These are phyloP conservation scores for Camellia granthamiana DNA, from an alignment of 148 eudicot genomes.

Conservation along the genomic window DNA sequence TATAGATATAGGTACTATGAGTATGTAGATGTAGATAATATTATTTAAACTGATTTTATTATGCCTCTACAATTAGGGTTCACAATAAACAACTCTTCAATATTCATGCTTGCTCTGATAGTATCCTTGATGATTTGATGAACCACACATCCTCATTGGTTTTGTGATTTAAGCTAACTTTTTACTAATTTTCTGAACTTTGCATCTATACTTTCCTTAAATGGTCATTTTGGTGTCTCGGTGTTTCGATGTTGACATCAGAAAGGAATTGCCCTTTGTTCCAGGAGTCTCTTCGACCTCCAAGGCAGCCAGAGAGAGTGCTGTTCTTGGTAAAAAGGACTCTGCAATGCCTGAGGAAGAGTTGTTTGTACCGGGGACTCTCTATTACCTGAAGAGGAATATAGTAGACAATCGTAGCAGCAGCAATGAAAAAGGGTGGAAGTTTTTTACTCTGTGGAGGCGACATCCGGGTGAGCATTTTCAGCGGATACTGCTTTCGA, in stretches of 20 bases:
- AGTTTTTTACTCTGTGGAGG: slow-evolving; percentile 67
- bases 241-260: slow-evolving; percentile 14
- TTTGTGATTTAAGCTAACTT: not conserved
- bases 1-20: not conserved
- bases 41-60: not conserved
- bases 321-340: slow-evolving; percentile 23
- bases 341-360: slow-evolving; percentile 33
- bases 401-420: not conserved
- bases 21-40: not conserved
- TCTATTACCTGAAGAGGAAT: slow-evolving; percentile 58
- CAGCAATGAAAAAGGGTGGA: slow-evolving; percentile 19
- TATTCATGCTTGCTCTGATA: not conserved
- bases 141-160: too few relatives aligned
- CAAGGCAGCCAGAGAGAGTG: slow-evolving; percentile 3
- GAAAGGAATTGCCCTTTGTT: slow-evolving; percentile 1
- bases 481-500: slow-evolving; percentile 60
- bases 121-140: not conserved
- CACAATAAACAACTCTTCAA: not conserved
- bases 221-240: not conserved
- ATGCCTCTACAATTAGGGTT: not conserved
- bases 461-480: slow-evolving; percentile 77
- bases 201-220: not conserved
- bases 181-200: not conserved
- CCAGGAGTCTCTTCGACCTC: slow-evolving; percentile 12
- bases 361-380: slow-evolving; percentile 75